Evolutionary conservation across 1,139 yeast genomes (phyloP).

Genomic region (Wickerhamiella infanticola): DNA sequence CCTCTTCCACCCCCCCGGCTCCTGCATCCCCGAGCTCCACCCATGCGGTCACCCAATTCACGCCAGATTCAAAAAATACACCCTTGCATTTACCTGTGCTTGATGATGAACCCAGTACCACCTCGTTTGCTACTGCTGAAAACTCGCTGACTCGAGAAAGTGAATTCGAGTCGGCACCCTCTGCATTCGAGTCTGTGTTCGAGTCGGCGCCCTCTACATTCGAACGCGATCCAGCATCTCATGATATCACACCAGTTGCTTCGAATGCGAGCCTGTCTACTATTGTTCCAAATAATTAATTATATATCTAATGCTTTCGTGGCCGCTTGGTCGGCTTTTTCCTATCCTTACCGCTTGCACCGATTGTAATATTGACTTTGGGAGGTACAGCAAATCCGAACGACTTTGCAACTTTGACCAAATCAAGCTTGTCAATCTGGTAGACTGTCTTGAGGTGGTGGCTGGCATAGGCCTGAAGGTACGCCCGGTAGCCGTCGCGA

Average conservation of each 20-base stretch:
- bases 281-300: background rate
- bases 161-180: no score
- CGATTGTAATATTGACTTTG: conserved; percentile 88
- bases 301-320: background rate
- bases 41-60: no score
- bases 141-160: no score
- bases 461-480: conserved; percentile 91
- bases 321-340: conserved; percentile 3
- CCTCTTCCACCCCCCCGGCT: no score
- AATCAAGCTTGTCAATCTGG: conserved; percentile 85
- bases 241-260: background rate
- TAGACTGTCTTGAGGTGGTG: conserved; percentile 92
- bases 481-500: conserved; percentile 92
- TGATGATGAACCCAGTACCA: no score
- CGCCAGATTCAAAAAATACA: no score
- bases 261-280: background rate
- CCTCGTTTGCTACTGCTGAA: no score
- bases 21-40: no score
- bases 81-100: no score
- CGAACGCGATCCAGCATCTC: no score
- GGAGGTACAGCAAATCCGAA: conserved; percentile 96
- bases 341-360: conserved; percentile 50
- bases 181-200: no score
- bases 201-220: no score
- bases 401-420: conserved; percentile 86